Conservation (phyloP, 1,284 basidiomycete species). For the Termitomyces sp. region DNA sequence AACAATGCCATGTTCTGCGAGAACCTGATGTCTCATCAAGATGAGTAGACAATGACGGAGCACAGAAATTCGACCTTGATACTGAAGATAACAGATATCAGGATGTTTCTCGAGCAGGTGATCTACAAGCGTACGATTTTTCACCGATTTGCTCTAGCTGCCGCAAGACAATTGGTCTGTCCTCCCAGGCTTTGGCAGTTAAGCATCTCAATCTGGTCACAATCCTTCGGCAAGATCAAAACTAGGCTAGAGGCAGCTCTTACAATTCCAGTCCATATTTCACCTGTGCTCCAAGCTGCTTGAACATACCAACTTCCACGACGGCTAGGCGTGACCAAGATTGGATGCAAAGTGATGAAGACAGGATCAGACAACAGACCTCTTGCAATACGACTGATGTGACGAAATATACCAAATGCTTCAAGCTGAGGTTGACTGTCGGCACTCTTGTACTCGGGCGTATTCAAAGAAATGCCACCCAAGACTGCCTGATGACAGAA, state of each 20-base stretch:
- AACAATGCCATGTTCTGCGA: constrained; percentile 67
- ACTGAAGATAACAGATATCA: constrained; percentile 26
- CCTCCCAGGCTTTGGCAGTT: constrained; percentile 81
- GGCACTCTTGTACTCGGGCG: constrained; percentile 57
- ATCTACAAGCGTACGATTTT: constrained; percentile 59
- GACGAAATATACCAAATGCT: constrained; percentile 60
- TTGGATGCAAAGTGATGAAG: not conserved
- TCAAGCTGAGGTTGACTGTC: constrained; percentile 73
- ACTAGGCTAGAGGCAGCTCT: constrained; percentile 17
- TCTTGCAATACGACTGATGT: constrained; percentile 60
- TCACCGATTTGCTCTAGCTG: constrained; percentile 82
- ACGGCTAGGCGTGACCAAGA: constrained; percentile 40
- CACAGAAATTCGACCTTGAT: constrained; percentile 44
- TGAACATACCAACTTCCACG: constrained; percentile 66
- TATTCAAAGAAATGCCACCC: constrained; percentile 62
- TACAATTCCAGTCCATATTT: constrained; percentile 71
- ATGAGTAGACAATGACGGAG: not conserved
- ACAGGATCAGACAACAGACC: constrained; percentile 33
- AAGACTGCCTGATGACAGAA: constrained; percentile 54
- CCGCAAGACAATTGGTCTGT: constrained; percentile 69
- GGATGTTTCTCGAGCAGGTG: not conserved
- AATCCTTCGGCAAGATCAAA: constrained; percentile 9
- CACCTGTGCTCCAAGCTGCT: constrained; percentile 54
- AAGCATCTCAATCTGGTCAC: constrained; percentile 58
- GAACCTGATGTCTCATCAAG: constrained; percentile 40